Base-by-base conservation (phyloP, 352 stramenopile genomes). In the Globisporangium paroecandrum region DNA sequence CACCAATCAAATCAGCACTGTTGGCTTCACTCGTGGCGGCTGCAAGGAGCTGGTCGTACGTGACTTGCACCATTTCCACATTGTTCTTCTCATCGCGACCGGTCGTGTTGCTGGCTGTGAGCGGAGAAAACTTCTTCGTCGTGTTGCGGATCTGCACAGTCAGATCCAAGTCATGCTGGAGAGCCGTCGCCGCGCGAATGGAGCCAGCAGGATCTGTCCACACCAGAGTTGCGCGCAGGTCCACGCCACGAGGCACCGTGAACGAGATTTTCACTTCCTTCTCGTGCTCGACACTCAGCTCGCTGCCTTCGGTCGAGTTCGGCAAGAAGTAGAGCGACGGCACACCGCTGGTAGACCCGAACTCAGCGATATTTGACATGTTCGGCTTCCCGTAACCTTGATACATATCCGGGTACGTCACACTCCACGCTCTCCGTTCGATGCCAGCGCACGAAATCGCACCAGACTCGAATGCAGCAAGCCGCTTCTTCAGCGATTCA, bases 361-460 rank as follows among this genome's bases (percentile, higher is more conserved):
- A 90, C 43, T 90, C 80, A 4, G 82, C 82, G 55, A 94, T 85
- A 60, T 89, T 94, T 53, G 77, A 86, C 59, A 94, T 77, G 71
- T 94, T 90, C 3, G 87, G 87, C 57, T 91, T 90, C 25, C 87
- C 87, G 65, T 94, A 94, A 20, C 87, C 87, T 59, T 94, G 87
- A 55, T 89, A 93, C 13, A 89, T 64, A 58, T 91, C 85, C n/a
- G 87, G 87, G 60, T 85, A 94, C 20, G 58, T 64, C 24, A 94
- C 66, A 3, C 60, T 63, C 27, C 59, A 77, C 29, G 81, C 77
- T n/a, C 62, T 59, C 12, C 71, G 53, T 56, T 83, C 68, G 20
- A 85, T 67, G 9, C 62, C 65, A 9, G 58, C 49, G 53, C 87
- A 94, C 18, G 83, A 90, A 7, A 86, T 76, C 53, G 86, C 65